Percentiles rank a stretch among this genome's conserved stretches.
These are phyloP conservation scores for Comarum palustre DNA, from an alignment of 306 rosid species.

Conservation along the genomic window DNA sequence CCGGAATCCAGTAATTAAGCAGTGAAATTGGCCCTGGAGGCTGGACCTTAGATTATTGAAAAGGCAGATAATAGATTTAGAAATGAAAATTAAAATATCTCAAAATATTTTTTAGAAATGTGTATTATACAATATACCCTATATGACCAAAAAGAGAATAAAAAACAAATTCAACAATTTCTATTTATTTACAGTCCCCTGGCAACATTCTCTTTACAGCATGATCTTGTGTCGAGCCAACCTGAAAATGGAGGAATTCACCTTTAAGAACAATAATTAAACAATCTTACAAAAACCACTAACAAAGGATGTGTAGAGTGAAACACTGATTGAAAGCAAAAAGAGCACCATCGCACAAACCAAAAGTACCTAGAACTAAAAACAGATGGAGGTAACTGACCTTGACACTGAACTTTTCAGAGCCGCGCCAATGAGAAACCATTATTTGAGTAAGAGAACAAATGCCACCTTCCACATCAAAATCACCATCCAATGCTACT, in stretches of 20 bases:
- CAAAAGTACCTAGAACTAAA: neutral
- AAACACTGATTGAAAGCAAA: neutral
- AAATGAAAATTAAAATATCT: constrained; percentile 20
- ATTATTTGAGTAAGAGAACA: constrained; percentile 46
- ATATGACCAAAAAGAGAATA: constrained; percentile 38
- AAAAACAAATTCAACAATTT: constrained; percentile 34
- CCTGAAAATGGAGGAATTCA: constrained; percentile 30
- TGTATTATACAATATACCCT: constrained; percentile 43
- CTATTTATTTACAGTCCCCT: constrained; percentile 70
- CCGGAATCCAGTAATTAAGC: too few species aligned
- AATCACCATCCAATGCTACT: constrained; percentile 34
- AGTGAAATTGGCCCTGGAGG: neutral
- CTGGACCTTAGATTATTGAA: too few species aligned
- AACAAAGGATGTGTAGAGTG: neutral
- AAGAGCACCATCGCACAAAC: neutral
- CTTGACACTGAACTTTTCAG: constrained; percentile 38
- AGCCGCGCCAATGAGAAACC: constrained; percentile 39
- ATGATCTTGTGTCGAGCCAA: constrained; percentile 41
- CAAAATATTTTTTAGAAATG: constrained; percentile 44
- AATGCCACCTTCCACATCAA: constrained; percentile 48
- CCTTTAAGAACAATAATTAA: constrained; percentile 2
- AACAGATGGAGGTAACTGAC: constrained; percentile 33
- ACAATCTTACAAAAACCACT: neutral
- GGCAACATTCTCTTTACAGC: constrained; percentile 50
- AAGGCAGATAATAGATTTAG: neutral